Conservation (phyloP, 495 filamentous ascomycete species). For the Parathielavia hyrcaniae region DNA sequence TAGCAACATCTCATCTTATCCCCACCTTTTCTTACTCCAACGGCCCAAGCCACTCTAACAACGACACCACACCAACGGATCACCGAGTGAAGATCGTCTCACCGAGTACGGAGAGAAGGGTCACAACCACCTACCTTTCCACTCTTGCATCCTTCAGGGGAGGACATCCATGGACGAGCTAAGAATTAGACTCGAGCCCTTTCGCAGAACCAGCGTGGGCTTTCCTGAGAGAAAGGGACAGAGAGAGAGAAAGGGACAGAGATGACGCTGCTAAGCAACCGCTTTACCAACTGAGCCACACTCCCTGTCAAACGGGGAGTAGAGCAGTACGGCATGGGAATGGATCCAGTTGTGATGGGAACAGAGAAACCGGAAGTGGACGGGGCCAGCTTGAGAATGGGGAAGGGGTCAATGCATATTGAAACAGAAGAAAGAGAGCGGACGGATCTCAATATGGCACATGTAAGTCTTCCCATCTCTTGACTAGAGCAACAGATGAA, state of each 20-base stretch:
- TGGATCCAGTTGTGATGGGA: constrained; percentile 1
- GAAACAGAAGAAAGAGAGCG: not conserved
- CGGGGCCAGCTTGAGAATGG: not conserved
- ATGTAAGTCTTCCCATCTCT: no score
- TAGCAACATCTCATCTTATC: no score
- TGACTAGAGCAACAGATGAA: no score
- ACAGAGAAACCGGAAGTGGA: no score
- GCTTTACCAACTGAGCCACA: constrained; percentile 22
- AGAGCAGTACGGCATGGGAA: not conserved
- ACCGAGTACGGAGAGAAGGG: not conserved
- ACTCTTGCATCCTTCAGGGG: no score
- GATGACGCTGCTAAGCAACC: constrained; percentile 17
- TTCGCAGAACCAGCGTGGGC: constrained; percentile 8
- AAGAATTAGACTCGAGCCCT: constrained; percentile 21
- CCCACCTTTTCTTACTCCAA: no score
- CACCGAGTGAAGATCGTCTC: no score
- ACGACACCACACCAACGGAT: not conserved
- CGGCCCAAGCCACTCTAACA: not conserved
- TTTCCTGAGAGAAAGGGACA: no score
- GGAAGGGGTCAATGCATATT: not conserved
- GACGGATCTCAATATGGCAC: no score
- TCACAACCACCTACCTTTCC: no score
- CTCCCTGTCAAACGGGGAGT: constrained; percentile 9
- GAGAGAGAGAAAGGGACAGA: no score
- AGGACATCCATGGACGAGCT: constrained; percentile 12